phyloP scores from a whole-genome alignment of 441 rosid genomes.

The Populus tomentosa region DNA sequence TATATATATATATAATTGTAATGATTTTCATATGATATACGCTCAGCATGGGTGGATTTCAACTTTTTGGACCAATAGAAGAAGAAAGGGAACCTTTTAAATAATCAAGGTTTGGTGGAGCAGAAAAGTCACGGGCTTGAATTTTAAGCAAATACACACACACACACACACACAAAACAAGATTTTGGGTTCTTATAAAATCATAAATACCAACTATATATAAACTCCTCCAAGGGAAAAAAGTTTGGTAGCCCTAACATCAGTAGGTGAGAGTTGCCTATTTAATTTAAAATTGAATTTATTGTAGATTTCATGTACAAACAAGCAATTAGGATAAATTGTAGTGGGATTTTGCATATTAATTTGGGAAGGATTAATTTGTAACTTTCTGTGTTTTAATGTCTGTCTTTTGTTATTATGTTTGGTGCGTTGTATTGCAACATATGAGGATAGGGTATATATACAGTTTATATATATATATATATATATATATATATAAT shows the following conservation, averaged over 20 bases:
- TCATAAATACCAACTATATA: not conserved
- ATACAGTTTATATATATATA: too few relatives aligned
- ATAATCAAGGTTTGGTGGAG: slow-evolving; percentile 31
- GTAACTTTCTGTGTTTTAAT: slow-evolving; percentile 4
- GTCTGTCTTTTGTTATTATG: not conserved
- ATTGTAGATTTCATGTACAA: slow-evolving; percentile 17
- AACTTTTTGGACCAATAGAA: slow-evolving; percentile 28
- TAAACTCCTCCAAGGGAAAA: slow-evolving; percentile 6
- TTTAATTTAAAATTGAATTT: slow-evolving; percentile 16
- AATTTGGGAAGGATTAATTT: not conserved
- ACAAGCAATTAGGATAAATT: slow-evolving; percentile 22
- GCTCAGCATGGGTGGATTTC: slow-evolving; percentile 20
- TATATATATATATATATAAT: too few relatives aligned
- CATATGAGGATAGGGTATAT: not conserved
- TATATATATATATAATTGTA: slow-evolving; percentile 4
- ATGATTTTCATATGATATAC: slow-evolving; percentile 14
- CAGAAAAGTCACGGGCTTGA: slow-evolving; percentile 25
- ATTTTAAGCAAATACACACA: slow-evolving; percentile 19
- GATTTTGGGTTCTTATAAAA: slow-evolving; percentile 13
- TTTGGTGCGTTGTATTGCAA: slow-evolving; percentile 8
- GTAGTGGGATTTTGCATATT: slow-evolving; percentile 6
- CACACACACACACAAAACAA: too few relatives aligned
- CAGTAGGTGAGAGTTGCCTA: slow-evolving; percentile 41
- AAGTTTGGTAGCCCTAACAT: slow-evolving; percentile 43
- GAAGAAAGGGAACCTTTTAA: slow-evolving; percentile 16